Percentiles rank a stretch among this genome's conserved stretches.
Evolutionary conservation across 2,329 filamentous ascomycete genomes (phyloP).

Genomic region (Rhynchosporium secalis): DNA sequence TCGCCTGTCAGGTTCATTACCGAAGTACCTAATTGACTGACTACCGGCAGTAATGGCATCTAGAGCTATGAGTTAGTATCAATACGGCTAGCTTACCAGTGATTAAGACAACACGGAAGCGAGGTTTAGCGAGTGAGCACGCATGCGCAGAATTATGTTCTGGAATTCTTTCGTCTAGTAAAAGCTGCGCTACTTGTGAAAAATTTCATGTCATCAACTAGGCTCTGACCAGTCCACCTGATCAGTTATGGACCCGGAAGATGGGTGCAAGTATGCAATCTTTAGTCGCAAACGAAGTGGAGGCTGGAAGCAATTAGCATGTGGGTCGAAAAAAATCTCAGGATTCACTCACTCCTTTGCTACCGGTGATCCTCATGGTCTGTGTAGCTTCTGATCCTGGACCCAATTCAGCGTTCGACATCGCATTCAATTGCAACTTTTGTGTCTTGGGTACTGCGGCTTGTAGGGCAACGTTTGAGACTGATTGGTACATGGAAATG

Average conservation of each 20-base stretch:
- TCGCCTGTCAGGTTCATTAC: too few species aligned
- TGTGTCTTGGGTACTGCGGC: constrained; percentile 96
- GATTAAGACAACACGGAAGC: not conserved
- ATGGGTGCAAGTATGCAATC: constrained; percentile 74
- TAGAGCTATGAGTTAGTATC: not conserved
- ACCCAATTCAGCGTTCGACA: constrained; percentile 75
- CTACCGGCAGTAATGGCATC: not conserved
- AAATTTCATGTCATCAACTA: constrained; percentile 21
- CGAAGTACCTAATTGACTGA: too few species aligned
- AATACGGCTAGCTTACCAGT: not conserved
- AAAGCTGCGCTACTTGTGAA: constrained; percentile 7
- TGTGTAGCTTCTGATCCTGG: constrained; percentile 84
- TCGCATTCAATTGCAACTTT: constrained; percentile 87
- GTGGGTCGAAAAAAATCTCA: constrained; percentile 8
- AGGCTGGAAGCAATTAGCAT: constrained; percentile 53
- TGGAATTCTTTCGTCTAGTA: not conserved
- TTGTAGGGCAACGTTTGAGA: constrained; percentile 81
- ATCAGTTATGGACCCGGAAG: constrained; percentile 72
- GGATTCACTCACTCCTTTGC: constrained; percentile 76
- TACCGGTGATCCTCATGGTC: constrained; percentile 81
- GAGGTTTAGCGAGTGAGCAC: not conserved
- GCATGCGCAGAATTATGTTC: not conserved
- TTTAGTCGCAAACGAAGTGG: constrained; percentile 81
- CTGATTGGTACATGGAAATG: constrained; percentile 59
- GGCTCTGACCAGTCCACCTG: constrained; percentile 97